Conservation (phyloP, 352 stramenopile genomes). For the Globisporangium mamillatum region DNA sequence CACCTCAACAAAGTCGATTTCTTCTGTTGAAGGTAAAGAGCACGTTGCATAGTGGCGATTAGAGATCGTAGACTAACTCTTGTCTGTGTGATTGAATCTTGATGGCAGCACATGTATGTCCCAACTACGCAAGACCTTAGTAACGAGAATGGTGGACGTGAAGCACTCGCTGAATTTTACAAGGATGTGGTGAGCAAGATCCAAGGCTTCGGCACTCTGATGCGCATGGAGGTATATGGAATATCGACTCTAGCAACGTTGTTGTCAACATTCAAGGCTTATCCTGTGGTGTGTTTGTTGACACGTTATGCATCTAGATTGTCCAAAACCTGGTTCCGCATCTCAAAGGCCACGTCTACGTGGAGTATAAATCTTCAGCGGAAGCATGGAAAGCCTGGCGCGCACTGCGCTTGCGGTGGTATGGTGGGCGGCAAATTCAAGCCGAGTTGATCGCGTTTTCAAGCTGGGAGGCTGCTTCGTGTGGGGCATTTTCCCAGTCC, state of each 20-base stretch:
- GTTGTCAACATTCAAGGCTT: neutral
- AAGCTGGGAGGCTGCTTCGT: constrained; percentile 15
- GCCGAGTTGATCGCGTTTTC: constrained; percentile 14
- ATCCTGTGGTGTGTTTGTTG: neutral
- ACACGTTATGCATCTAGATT: constrained; percentile 15
- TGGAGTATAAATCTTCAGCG: constrained; percentile 19
- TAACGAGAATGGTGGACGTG: neutral
- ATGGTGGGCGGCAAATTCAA: constrained; percentile 17
- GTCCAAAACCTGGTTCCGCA: constrained; percentile 25
- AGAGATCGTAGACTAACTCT: neutral
- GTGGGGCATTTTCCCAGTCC: constrained; percentile 14
- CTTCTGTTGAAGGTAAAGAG: constrained; percentile 20
- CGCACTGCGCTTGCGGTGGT: constrained; percentile 21
- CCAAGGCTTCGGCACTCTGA: constrained; percentile 13
- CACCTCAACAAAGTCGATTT: constrained; percentile 11
- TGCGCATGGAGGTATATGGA: constrained; percentile 20
- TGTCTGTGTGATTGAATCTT: neutral
- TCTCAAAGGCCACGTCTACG: constrained; percentile 27
- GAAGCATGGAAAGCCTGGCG: constrained; percentile 16
- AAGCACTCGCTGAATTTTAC: constrained; percentile 11
- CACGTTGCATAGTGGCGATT: neutral
- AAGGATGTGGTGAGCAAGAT: constrained; percentile 13
- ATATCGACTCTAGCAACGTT: neutral
- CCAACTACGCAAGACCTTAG: neutral
- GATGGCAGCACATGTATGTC: neutral